Evolutionary conservation across 805 yeast species (phyloP), one percentile per base, ranked within the genome.

Genomic region (Spathaspora gorwiae): DNA sequence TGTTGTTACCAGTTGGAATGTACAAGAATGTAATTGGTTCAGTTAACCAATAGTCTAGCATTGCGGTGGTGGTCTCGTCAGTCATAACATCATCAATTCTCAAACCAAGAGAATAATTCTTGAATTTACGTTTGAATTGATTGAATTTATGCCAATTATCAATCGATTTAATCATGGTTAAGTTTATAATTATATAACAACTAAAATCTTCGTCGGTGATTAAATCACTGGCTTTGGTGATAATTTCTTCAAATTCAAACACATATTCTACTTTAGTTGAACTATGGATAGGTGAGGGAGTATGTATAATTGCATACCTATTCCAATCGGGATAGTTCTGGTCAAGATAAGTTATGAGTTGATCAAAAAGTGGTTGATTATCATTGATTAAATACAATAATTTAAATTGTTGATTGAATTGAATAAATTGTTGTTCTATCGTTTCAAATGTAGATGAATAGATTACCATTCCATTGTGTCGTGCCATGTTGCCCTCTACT

Each of bases 11-110:
- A 19, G 4, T 19, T 14, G 45, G 45, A 7, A 44, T 24, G 3
- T 30, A 14, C n/a, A 44, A 6, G 15, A 39, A 44, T 26, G 41
- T 11, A 26, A 44, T 34, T 39, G 43, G 26, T 37, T 44, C 42
- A 13, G 47, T 44, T 24, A 44, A 26, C 47, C 47, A 44, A 26
- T 26, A 35, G 13, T 35, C 34, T 3, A 42, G 15, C 6, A 26
- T 31, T 14, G 14, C 40, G 5, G 13, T 3, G 19, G 12, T 30
- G 7, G 32, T 8, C 14, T n/a, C 14, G 10, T n/a, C 30, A 19
- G 24, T 19, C 5, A 19, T 19, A 19, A 19, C 24, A 26, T 40
- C 37, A 5, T 31, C 14, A 8, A 13, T 7, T 32, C 14, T n/a
- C 26, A 40, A 34, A 1, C 30, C 43, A 5, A 40, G 30, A 5